Conservation (phyloP, 257 asterid species). For the Linaria vulgaris region DNA sequence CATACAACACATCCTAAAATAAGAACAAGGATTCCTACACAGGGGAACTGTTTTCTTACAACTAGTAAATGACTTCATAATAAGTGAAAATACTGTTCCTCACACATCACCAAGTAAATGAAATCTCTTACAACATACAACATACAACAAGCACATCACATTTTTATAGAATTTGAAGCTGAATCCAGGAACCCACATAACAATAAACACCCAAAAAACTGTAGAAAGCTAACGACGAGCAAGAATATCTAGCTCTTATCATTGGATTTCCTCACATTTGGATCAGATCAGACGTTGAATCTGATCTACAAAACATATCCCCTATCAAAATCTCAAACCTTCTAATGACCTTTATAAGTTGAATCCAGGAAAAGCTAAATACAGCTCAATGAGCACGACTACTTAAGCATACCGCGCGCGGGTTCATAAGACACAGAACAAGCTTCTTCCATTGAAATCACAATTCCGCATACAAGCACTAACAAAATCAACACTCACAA, state of each 20-base stretch:
- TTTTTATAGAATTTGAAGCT: not conserved
- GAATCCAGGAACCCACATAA: not conserved
- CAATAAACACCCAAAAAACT: not conserved
- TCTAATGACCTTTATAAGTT: no score
- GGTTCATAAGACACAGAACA: not conserved
- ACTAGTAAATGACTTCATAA: constrained; percentile 10
- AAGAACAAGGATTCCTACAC: not conserved
- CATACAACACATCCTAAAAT: constrained; percentile 12
- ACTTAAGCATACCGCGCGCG: no score
- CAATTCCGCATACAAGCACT: no score
- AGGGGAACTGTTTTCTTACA: not conserved
- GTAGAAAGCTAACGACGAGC: not conserved
- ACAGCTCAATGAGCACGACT: no score
- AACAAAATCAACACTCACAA: not conserved
- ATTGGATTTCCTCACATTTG: no score
- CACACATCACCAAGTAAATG: constrained; percentile 7
- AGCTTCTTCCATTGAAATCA: no score
- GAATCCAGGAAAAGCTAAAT: no score
- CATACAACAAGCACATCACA: not conserved
- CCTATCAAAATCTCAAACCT: no score
- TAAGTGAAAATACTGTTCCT: constrained; percentile 12
- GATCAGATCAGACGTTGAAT: no score
- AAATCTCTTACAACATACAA: not conserved
- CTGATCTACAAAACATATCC: no score
- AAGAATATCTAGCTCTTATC: no score